Evolutionary conservation across 2,329 filamentous ascomycete species (phyloP), one percentile per base, ranked within the genome.

Genomic region (Botrytis porri): DNA sequence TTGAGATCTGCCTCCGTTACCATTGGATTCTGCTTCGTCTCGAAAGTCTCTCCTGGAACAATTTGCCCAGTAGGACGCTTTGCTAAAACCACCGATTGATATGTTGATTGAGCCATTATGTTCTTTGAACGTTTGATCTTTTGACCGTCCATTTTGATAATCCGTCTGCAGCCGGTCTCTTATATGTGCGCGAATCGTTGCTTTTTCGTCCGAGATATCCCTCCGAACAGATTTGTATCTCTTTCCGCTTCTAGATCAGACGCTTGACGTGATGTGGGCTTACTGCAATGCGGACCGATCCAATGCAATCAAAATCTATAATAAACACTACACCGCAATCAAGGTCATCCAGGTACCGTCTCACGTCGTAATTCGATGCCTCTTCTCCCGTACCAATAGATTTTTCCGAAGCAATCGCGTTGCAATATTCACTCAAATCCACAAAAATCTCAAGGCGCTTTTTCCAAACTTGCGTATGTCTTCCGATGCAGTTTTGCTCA

Each of bases 31-130:
- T 83, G 84, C 78, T 88, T 85, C 51, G 86, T 78, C 57, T 82
- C 83, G 82, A 93, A 93, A 22, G 91, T 93, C 80, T 88, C 82
- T 74, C 89, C 90, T 4, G 89, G 88, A 72, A 92, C 81, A 81
- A 93, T 90, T 74, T 85, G 82, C 70, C 81, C 84, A 71, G 82
- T 85, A 16, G 91, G 91, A 67, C 91, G 86, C 82, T 92, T 86
- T 70, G 88, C 89, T 73, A 93, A 88, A 75, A 88, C 84, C 75
- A 92, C 83, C 10, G 76, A 76, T 74, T 76, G 75, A 64, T 80
- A 81, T 48, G 80, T 80, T 54, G 78, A 76, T 76, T 79, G 74
- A 72, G 79, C 73, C 79, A 80, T 80, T 71, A 78, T 79, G 69
- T 78, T 79, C n/a, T 71, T 63, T 41, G 65, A 71, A 35, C 78